A percentile compares a stretch with the other conserved stretches of the same genome.
These are phyloP conservation scores for Aspergillus bridgeri DNA, from an alignment of 495 filamentous ascomycete genomes.

Conservation along the genomic window DNA sequence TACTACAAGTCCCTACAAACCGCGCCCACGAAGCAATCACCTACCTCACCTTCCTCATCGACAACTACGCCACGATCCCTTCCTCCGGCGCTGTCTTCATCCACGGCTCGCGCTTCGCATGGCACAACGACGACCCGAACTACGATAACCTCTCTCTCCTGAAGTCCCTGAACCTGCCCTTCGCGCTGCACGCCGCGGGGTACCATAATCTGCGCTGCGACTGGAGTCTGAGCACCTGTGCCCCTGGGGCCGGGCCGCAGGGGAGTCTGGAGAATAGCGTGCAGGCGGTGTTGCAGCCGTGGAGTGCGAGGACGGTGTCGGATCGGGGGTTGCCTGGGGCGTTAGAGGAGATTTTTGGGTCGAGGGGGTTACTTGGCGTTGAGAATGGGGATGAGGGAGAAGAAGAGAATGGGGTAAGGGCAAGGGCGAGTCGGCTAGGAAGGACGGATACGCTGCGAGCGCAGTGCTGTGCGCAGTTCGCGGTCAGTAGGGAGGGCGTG, in stretches of 20 bases:
- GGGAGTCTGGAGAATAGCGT: conserved; percentile 38
- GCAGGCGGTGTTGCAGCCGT: conserved; percentile 33
- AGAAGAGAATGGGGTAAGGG: conserved; percentile 1
- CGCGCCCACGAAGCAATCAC: conserved; percentile 67
- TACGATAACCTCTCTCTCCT: conserved; percentile 43
- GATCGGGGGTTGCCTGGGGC: conserved; percentile 33
- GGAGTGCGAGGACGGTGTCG: conserved; percentile 38
- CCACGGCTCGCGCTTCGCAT: conserved; percentile 42
- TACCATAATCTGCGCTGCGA: conserved; percentile 48
- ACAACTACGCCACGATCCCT: conserved; percentile 60
- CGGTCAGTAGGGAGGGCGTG: conserved; percentile 30
- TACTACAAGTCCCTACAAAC: conserved; percentile 56
- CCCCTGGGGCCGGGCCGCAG: conserved; percentile 28
- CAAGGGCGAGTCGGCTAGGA: conserved; percentile 13
- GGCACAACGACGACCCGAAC: conserved; percentile 42
- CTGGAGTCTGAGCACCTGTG: conserved; percentile 42
- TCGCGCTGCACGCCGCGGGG: conserved; percentile 30
- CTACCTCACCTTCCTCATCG: conserved; percentile 65
- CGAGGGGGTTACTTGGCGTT: not conserved
- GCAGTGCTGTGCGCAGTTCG: conserved; percentile 48
- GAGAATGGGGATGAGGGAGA: not conserved
- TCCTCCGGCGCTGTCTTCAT: conserved; percentile 42
- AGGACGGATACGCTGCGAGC: conserved; percentile 34
- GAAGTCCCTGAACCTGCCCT: conserved; percentile 26
- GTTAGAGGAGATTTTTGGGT: conserved; percentile 34